These are phyloP conservation scores for Canavalia gladiata DNA, from an alignment of 306 rosid genomes.

Conservation along the genomic window DNA sequence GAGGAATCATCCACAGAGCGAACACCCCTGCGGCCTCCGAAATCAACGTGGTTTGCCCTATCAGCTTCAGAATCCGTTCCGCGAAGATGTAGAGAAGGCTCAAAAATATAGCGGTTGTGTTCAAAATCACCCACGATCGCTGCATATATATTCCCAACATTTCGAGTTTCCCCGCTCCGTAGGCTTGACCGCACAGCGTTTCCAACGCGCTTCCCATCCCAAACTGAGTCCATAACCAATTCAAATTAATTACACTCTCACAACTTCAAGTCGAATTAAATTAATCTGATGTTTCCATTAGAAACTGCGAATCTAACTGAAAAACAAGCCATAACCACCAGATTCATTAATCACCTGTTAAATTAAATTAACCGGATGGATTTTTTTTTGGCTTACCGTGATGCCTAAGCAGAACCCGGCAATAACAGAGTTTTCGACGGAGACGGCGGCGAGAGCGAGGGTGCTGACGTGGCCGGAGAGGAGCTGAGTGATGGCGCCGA, in stretches of 20 bases:
- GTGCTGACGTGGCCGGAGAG: slow-evolving; percentile 86
- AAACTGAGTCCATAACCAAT: slow-evolving; percentile 45
- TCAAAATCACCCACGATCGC: slow-evolving; percentile 83
- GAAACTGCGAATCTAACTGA: too few relatives aligned
- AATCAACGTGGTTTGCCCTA: slow-evolving; percentile 75
- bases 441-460: slow-evolving; percentile 83
- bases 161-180: slow-evolving; percentile 76
- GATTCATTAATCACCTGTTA: too few relatives aligned
- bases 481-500: slow-evolving; percentile 86
- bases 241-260: not conserved
- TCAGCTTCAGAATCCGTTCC: slow-evolving; percentile 52
- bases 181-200: slow-evolving; percentile 92
- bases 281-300: too few relatives aligned
- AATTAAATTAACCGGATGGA: too few relatives aligned
- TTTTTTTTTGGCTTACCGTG: slow-evolving; percentile 55
- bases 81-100: slow-evolving; percentile 69
- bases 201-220: slow-evolving; percentile 98
- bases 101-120: slow-evolving; percentile 55
- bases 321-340: not conserved
- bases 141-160: slow-evolving; percentile 95
- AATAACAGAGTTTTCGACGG: slow-evolving; percentile 88
- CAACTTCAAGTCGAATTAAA: too few relatives aligned
- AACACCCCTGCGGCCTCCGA: slow-evolving; percentile 79
- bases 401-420: slow-evolving; percentile 90
- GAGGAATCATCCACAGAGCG: slow-evolving; percentile 89